A percentile compares a stretch with the other conserved stretches of the same genome.
phyloP scores from a whole-genome alignment of 2,329 filamentous ascomycete genomes.

The Onygenales sp. region DNA sequence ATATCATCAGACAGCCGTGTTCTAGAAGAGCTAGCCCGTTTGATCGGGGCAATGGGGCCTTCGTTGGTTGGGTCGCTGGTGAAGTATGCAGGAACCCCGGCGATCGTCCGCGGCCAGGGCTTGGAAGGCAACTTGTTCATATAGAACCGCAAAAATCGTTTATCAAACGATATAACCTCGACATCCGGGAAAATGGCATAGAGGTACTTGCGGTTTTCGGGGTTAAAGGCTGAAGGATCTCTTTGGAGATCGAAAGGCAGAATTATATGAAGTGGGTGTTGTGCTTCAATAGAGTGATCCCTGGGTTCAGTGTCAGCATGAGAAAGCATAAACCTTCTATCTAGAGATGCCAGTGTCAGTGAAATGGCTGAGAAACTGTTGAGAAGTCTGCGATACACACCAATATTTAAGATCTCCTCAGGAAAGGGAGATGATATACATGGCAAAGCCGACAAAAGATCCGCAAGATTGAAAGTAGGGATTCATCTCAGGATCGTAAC shows the following conservation, averaged over 20 bases:
- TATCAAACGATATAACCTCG: neutral
- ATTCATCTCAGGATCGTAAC: too few species aligned
- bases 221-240: neutral
- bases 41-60: conserved; percentile 6
- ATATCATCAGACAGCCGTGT: conserved; percentile 1
- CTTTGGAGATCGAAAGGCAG: neutral
- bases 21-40: neutral
- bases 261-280: neutral
- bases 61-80: conserved; percentile 5
- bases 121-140: conserved; percentile 3
- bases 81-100: conserved; percentile 8
- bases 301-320: too few species aligned
- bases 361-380: too few species aligned
- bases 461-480: too few species aligned
- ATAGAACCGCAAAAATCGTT: neutral
- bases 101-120: conserved; percentile 6
- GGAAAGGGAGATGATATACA: too few species aligned
- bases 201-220: neutral
- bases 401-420: too few species aligned
- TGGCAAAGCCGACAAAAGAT: too few species aligned
- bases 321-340: too few species aligned
- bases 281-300: neutral
- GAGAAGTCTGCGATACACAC: too few species aligned
- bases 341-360: too few species aligned
- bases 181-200: neutral